Evolutionary conservation across 1,139 yeast genomes (phyloP).

Genomic region (Citeromyces siamensis): DNA sequence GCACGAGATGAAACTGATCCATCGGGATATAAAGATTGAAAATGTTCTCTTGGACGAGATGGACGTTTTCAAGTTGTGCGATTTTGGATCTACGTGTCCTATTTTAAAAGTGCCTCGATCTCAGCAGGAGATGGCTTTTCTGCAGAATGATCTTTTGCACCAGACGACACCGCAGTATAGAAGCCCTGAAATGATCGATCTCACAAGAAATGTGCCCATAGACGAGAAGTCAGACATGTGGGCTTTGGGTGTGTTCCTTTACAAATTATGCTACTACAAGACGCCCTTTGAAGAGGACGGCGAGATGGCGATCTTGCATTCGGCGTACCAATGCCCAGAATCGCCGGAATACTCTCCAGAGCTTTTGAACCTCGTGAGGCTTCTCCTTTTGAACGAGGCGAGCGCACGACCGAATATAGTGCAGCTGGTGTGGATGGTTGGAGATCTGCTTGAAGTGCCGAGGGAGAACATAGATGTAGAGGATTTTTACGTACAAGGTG

Average conservation of each 20-base stretch:
- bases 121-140: constrained; percentile 49
- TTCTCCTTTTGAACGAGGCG: constrained; percentile 63
- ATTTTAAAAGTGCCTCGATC: constrained; percentile 53
- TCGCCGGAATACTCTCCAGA: constrained; percentile 32
- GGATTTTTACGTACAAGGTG: constrained; percentile 19
- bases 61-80: constrained; percentile 74
- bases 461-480: constrained; percentile 9
- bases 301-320: constrained; percentile 52
- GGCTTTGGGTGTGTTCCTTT: constrained; percentile 90
- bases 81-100: constrained; percentile 85
- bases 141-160: constrained; percentile 75
- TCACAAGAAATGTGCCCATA: constrained; percentile 72
- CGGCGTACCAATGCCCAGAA: constrained; percentile 44
- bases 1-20: constrained; percentile 73
- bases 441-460: constrained; percentile 36
- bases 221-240: constrained; percentile 94
- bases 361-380: constrained; percentile 44
- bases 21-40: constrained; percentile 91
- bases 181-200: constrained; percentile 93
- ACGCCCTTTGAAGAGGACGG: constrained; percentile 89
- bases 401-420: constrained; percentile 75
- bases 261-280: constrained; percentile 84
- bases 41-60: constrained; percentile 73
- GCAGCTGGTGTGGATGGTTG: constrained; percentile 65
- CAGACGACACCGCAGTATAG: constrained; percentile 98